Percentiles rank a stretch among this genome's conserved stretches.
phyloP scores from a whole-genome alignment of 23 red algal genomes.

The Chondrus crispus region DNA sequence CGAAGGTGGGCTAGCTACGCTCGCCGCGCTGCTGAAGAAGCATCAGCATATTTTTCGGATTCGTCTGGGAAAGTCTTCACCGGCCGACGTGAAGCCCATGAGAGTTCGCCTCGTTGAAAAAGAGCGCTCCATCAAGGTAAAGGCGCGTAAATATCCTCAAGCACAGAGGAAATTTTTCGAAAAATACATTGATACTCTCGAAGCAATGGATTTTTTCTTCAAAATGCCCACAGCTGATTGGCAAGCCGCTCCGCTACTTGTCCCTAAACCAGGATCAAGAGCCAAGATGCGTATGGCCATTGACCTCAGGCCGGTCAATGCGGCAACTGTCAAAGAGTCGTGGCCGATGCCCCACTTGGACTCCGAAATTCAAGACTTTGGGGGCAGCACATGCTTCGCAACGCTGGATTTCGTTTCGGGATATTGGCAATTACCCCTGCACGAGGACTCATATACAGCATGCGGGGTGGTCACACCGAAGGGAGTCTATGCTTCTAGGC shows the following conservation, averaged over 20 bases:
- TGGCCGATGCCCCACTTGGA: background rate
- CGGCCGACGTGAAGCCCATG: background rate
- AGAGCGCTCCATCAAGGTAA: background rate
- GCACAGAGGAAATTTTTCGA: background rate
- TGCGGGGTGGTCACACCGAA: background rate
- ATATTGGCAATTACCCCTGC: background rate
- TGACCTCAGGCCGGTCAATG: constrained; percentile 13
- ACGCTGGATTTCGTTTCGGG: background rate
- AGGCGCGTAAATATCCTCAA: background rate
- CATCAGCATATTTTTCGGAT: background rate
- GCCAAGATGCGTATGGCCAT: background rate
- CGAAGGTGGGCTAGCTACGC: background rate
- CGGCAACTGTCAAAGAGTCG: background rate
- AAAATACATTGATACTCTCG: background rate
- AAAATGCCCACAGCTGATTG: background rate
- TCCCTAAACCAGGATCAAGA: background rate
- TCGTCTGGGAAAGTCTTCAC: background rate
- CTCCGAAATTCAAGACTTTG: background rate
- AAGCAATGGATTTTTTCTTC: background rate
- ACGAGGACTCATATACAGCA: background rate
- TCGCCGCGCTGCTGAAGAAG: background rate
- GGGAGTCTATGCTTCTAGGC: background rate
- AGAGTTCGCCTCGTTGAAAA: background rate
- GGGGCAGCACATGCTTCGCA: background rate
- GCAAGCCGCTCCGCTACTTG: constrained; percentile 6